phyloP scores from a whole-genome alignment of 73 alveolate genomes.

The Tetrahymena thermophila region DNA sequence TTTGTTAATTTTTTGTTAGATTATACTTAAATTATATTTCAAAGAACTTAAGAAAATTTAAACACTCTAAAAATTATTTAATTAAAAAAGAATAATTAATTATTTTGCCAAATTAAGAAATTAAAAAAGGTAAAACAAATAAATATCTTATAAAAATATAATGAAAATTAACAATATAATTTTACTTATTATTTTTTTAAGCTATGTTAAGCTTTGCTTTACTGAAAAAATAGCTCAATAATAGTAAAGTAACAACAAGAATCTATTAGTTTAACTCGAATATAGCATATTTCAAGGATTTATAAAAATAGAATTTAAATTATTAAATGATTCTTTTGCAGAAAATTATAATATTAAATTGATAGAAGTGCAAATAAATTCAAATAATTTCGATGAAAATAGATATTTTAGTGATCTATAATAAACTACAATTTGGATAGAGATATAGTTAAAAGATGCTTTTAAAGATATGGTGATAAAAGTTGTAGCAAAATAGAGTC shows the following conservation, averaged over 20 bases:
- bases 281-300: not conserved
- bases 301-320: not conserved
- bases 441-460: not conserved
- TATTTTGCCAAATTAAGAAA: too few relatives aligned
- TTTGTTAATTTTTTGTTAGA: too few relatives aligned
- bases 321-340: not conserved
- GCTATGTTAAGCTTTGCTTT: not conserved
- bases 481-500: not conserved
- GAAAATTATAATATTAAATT: not conserved
- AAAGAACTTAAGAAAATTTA: too few relatives aligned
- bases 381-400: not conserved
- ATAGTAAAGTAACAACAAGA: not conserved
- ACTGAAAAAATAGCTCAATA: not conserved
- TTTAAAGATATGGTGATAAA: not conserved
- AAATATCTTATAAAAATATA: too few relatives aligned
- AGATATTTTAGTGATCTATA: not conserved
- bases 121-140: not conserved
- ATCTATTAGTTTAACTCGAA: not conserved
- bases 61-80: too few relatives aligned
- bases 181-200: too few relatives aligned
- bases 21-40: too few relatives aligned
- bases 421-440: not conserved
- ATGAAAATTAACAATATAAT: too few relatives aligned
- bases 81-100: too few relatives aligned
- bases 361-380: not conserved